These are phyloP conservation scores for Coelastrella sp. DNA, from an alignment of 139 green algal genomes.

Conservation along the genomic window DNA sequence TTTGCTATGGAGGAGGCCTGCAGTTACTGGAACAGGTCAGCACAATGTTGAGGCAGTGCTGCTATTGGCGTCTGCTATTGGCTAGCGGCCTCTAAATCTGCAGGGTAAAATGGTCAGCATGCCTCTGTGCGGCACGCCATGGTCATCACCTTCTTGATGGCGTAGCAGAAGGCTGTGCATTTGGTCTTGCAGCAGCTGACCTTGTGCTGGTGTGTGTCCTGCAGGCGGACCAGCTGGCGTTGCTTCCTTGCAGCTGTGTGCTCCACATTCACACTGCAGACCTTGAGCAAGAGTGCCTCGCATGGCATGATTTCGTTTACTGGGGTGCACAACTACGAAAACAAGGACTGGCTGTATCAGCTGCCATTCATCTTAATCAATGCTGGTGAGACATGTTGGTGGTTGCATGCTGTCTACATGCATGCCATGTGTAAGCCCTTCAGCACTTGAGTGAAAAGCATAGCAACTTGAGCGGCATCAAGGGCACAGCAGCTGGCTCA, in stretches of 20 bases:
- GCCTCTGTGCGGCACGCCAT: too few species aligned
- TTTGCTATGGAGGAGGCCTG: conserved; percentile 93
- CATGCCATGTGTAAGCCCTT: too few species aligned
- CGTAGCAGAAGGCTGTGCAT: too few species aligned
- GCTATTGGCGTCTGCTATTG: not conserved
- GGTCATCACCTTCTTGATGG: too few species aligned
- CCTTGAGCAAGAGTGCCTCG: conserved; percentile 59
- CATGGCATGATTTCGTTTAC: conserved; percentile 75
- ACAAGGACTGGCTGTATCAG: conserved; percentile 85
- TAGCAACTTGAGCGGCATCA: too few species aligned
- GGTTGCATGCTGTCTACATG: not conserved
- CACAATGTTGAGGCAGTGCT: not conserved
- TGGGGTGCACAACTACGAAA: conserved; percentile 67
- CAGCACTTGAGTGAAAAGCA: too few species aligned
- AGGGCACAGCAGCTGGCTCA: too few species aligned
- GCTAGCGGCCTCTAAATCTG: not conserved
- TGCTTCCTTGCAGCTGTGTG: conserved; percentile 87
- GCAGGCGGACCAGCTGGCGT: conserved; percentile 85
- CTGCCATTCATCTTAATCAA: conserved; percentile 82
- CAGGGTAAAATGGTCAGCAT: conserved; percentile 28
- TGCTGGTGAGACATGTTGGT: conserved; percentile 31
- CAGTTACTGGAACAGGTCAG: conserved; percentile 59
- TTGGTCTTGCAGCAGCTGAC: not conserved
- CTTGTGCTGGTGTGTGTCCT: not conserved
- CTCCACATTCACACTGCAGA: conserved; percentile 77